Conservation (phyloP, 805 yeast species). For the Candida caryicola region DNA sequence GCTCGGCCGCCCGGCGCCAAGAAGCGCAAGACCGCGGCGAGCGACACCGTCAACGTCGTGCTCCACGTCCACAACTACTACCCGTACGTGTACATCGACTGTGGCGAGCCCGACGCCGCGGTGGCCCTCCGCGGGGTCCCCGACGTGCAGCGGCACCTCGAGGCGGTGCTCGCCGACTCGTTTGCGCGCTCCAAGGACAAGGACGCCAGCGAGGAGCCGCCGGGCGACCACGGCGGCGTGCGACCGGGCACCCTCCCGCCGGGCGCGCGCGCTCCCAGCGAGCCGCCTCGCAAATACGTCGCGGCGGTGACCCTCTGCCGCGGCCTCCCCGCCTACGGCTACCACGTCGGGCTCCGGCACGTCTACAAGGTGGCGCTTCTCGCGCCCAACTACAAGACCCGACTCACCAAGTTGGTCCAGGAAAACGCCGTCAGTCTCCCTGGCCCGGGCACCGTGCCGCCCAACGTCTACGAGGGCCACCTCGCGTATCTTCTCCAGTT, state of each 20-base stretch:
- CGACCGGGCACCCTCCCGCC: constrained; percentile 1
- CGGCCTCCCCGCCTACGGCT: constrained; percentile 85
- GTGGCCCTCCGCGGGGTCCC: constrained; percentile 29
- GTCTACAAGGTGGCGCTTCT: constrained; percentile 68
- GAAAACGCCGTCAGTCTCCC: constrained; percentile 15
- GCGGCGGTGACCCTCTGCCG: constrained; percentile 64
- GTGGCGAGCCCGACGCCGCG: constrained; percentile 38
- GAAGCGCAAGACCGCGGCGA: constrained; percentile 1
- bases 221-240: constrained; percentile 11
- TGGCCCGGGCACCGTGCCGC: neutral
- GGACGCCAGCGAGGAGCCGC: constrained; percentile 7
- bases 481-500: constrained; percentile 77
- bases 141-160: constrained; percentile 43
- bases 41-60: constrained; percentile 24
- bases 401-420: constrained; percentile 49
- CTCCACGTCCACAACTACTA: constrained; percentile 81
- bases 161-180: constrained; percentile 39
- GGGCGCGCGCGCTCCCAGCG: constrained; percentile 1
- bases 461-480: constrained; percentile 64
- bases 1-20: constrained; percentile 20
- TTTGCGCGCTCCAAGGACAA: constrained; percentile 23
- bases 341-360: constrained; percentile 57
- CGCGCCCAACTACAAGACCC: constrained; percentile 56
- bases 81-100: constrained; percentile 76
- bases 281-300: constrained; percentile 37